Base-by-base conservation (phyloP, 345 rosid genomes). In the Eucalyptus fibrosa region DNA sequence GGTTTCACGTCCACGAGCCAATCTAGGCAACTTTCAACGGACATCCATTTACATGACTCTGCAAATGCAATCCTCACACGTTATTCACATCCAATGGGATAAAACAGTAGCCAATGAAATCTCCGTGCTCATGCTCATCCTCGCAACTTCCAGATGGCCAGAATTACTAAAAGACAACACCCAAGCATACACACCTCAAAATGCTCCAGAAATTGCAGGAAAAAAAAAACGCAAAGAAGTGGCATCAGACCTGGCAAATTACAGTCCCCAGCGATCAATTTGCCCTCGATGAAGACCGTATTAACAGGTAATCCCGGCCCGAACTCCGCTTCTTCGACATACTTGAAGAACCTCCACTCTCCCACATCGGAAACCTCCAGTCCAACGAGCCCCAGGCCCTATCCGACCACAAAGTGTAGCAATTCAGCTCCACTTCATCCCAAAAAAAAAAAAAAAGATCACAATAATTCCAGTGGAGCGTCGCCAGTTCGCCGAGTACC, bases 291-390 rank as follows among this genome's bases (percentile, higher is more conserved):
- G 77, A 93, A 97, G 88, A 94, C 92, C 10, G 94, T 94, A 89
- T 89, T 92, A 92, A 94, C 86, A 9, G 91, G 94, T 28, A 91
- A 89, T 32, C 92, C 97, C 30, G 97, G 98, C 88, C 99, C 99
- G 88, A 96, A 97, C 89, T 93, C 98, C 45, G 99, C 91, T 93
- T 97, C 99, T 91, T 95, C 95, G 86, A 93, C 94, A 88, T 88
- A 92, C 91, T 92, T 95, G 88, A 92, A 88, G 88, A 94, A 91
- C 28, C 89, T 95, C 99, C 99, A 96, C 42, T 92, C 95, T 86
- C 92, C 93, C 32, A 87, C 92, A 90, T 96, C 95, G 89, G 81
- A 85, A 60, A 87, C 89, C 60, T 55, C 88, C 50, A 93, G n/a
- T 21, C 97, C 96, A 86, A 94, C 83, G 80, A 91, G 93, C 91